A percentile compares a stretch with the other conserved stretches of the same genome.
phyloP scores from a whole-genome alignment of 2,329 filamentous ascomycete species.

The Fusarium neocosmosporiellum region DNA sequence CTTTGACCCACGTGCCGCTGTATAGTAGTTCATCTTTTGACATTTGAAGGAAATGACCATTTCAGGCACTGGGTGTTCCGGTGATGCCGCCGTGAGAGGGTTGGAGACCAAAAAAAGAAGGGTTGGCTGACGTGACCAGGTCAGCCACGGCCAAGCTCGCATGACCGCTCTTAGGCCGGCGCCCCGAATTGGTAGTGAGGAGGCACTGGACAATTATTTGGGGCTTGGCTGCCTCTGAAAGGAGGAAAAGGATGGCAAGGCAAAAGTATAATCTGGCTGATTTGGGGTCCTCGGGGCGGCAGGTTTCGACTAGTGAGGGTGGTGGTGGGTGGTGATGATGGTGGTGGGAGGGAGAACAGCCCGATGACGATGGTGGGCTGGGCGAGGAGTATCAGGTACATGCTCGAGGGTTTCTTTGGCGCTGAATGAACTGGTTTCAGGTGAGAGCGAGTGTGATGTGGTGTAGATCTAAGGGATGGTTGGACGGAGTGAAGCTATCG shows the following conservation, averaged over 20 bases:
- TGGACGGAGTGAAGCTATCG: slow-evolving; percentile 3
- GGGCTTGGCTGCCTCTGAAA: background rate
- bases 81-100: slow-evolving; percentile 6
- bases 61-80: slow-evolving; percentile 8
- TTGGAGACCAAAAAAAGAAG: slow-evolving; percentile 1
- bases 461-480: slow-evolving; percentile 20
- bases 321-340: background rate
- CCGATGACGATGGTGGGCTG: slow-evolving; percentile 21
- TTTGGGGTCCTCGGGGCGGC: background rate
- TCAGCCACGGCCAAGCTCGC: slow-evolving; percentile 22
- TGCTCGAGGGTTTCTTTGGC: background rate
- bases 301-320: background rate
- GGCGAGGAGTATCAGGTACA: slow-evolving; percentile 26
- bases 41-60: slow-evolving; percentile 14
- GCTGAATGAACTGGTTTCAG: slow-evolving; percentile 5
- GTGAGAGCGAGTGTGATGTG: slow-evolving; percentile 12
- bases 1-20: background rate
- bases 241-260: background rate
- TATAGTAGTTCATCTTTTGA: background rate
- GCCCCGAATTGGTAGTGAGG: background rate
- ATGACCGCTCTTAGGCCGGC: slow-evolving; percentile 24
- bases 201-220: background rate
- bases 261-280: background rate
- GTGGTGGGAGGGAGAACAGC: background rate
- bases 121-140: slow-evolving; percentile 34